Evolutionary conservation across 2,329 filamentous ascomycete genomes (phyloP), one percentile per base, ranked within the genome.

Genomic region (Hypocrella siamensis): DNA sequence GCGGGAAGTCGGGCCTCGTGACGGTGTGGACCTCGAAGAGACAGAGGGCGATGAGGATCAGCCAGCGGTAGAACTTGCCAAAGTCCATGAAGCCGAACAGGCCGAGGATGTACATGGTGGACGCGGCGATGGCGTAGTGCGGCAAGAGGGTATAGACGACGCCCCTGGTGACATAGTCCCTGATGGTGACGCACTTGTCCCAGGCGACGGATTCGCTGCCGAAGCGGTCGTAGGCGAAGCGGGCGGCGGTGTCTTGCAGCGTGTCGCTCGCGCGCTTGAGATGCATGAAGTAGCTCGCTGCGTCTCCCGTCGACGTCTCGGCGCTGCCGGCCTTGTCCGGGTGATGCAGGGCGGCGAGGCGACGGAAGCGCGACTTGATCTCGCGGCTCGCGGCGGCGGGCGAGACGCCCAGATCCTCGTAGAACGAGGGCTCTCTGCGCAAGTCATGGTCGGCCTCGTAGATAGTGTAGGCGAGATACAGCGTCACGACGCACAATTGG

Each of bases 141-240:
- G 69, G 67, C 2, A 73, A 42, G 11, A 75, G 58, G 9, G 53
- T 51, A 40, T 68, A 65, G n/a, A 82, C 36, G 34, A 60, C 57
- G 33, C 82, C 85, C 11, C 65, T 61, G 32, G 68, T 60, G 30
- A 92, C 61, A 49, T 71, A 93, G 49, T 93, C 86, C 37, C 68
- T 67, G 34, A 81, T 58, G 1, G 79, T 82, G 32, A 65, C 58
- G 55, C 74, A 79, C 40, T 70, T 63, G 40, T 67, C 60, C 77
- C 78, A 88, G 7, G 52, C 50, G 10, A 78, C 53, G 15, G 86
- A 65, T 18, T 73, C 71, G 1, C 82, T 77, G 0, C 86, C 86
- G 51, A 93, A 85, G 30, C 84, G 75, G 49, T 93, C 84, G 56
- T 94, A 94, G 6, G 83, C 85, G 51, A 90, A 93, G 34, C 84